A percentile compares a stretch with the other conserved stretches of the same genome.
phyloP scores from a whole-genome alignment of 78 protist genomes.

The Guillardia theta region DNA sequence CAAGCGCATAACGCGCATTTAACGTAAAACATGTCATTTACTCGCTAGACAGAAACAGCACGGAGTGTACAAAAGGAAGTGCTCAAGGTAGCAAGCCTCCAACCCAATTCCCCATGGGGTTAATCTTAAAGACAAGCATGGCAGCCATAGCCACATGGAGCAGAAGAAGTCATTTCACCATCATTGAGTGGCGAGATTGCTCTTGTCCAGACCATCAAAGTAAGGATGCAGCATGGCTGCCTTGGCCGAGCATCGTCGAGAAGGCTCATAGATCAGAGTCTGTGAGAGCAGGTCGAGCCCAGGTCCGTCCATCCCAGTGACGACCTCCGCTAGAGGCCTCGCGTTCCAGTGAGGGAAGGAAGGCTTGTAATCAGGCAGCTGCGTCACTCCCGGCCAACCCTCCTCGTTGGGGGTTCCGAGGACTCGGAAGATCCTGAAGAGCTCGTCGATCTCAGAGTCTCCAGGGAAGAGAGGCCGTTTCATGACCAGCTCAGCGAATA shows the following conservation, averaged over 20 bases:
- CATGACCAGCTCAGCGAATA: conserved; percentile 96
- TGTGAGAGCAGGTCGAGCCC: background rate
- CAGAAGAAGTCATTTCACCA: no score
- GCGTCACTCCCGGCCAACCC: conserved; percentile 84
- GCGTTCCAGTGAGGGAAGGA: conserved; percentile 83
- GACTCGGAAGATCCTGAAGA: conserved; percentile 86
- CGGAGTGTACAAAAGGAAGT: no score
- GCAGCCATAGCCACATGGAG: no score
- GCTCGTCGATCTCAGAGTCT: conserved; percentile 90
- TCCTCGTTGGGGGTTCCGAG: conserved; percentile 90
- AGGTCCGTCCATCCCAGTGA: background rate
- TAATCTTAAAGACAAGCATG: no score
- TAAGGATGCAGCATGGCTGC: conserved; percentile 89
- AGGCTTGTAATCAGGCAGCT: conserved; percentile 77
- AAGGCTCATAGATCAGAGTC: conserved; percentile 89
- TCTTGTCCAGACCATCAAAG: conserved; percentile 74
- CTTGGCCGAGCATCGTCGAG: conserved; percentile 82
- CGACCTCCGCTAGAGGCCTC: conserved; percentile 45
- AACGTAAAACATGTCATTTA: no score
- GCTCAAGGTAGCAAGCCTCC: no score
- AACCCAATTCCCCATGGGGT: no score
- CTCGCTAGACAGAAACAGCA: no score
- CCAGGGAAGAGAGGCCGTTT: conserved; percentile 93
- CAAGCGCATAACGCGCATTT: no score
- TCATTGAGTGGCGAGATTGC: background rate